Base-by-base conservation (phyloP, 2,329 filamentous ascomycete species). In the Phaeosphaeriaceae sp. region DNA sequence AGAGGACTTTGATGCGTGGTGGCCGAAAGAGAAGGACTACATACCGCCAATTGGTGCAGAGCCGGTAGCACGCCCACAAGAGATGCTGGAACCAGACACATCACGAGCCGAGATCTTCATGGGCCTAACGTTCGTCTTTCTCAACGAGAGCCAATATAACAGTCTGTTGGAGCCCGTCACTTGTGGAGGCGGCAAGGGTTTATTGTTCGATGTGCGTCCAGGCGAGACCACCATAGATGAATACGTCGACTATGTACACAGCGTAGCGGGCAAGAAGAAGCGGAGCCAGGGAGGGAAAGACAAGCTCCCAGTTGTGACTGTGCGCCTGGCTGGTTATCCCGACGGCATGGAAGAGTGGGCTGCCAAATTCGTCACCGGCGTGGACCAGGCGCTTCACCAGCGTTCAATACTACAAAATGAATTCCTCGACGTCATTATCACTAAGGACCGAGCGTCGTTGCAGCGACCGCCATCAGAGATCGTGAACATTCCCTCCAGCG, bases 61-160 rank as follows among this genome's bases (percentile, higher is more conserved):
- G 74, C 90, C 91, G 0, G 85, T 89, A 2, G 83, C 88, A 36
- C 86, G 90, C 48, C 85, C 88, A 0, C 81, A 86, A 10, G 84
- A 86, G n/a, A 85, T 88, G 13, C 94, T 96, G 72, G 82, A 84
- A 7, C 94, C 95, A 0, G 86, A 94, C 61, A 63, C 82, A 0
- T 77, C 79, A 17, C 86, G 95, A 20, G 80, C 81, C 7, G 87
- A 89, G 25, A 83, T 99, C 0, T 98, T 99, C 66, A 87, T 91
- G 11, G 91, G 91, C 2, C 95, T 93, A 70, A 94, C 89, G 0
- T 97, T 98, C 71, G 83, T 99, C 3, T 97, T 98, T 69, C 89
- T 93, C 64, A 89, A 93, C 53, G 77, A 85, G 53, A 81, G 81
- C 2, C 94, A 98, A 74, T 92, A 89, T 74, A 87, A 91, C 7